Evolutionary conservation across 1,139 yeast genomes (phyloP), one percentile per base, ranked within the genome.

Genomic region (Zhuliangozyma blackwelliae): DNA sequence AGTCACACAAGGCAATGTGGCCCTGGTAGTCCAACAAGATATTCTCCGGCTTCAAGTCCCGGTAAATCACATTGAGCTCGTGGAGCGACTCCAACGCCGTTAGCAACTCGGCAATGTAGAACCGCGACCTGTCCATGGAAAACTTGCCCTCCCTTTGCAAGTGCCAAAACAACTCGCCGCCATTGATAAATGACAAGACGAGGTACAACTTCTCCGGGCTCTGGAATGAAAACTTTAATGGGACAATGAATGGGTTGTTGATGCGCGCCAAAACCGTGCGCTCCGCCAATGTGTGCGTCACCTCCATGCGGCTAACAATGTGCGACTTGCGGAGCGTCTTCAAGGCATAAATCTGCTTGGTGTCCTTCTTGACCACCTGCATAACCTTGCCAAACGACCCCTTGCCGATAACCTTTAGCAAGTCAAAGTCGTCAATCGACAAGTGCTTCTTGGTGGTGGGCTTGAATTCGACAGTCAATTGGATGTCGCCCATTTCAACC

Each of bases 301-400:
- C 97, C 63, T 94, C 98, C 65, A 89, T 81, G 54, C 95, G 79
- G 12, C 95, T 85, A 25, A 92, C 95, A 49, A 92, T 88, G 56
- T 92, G 96, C 21, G 95, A 89, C 57, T 92, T 92, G 49, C 97
- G 75, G 46, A 92, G 79, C 1, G 97, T 89, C 58, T 92, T 92
- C 57, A 92, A 69, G 3, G 98, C 98, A 59, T 92, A 92, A 28
- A 92, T 82, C 56, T 90, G 95, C 47, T 84, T 84, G 9, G 98
- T 92, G 61, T 92, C 97, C 50, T 86, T 86, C 64, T 92, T 92
- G 41, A 89, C 81, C 32, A 92, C 98, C 62, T 92, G 98, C 97
- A 92, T 92, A 40, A 92, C 98, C 61, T 94, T 92, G 38, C 98
- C 98, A 61, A 92, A 94, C 2, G 97, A 88, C 3, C 98, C 98